phyloP scores from a whole-genome alignment of 371 early-diverging fungal species.

The Rhizomucor pusillus region DNA sequence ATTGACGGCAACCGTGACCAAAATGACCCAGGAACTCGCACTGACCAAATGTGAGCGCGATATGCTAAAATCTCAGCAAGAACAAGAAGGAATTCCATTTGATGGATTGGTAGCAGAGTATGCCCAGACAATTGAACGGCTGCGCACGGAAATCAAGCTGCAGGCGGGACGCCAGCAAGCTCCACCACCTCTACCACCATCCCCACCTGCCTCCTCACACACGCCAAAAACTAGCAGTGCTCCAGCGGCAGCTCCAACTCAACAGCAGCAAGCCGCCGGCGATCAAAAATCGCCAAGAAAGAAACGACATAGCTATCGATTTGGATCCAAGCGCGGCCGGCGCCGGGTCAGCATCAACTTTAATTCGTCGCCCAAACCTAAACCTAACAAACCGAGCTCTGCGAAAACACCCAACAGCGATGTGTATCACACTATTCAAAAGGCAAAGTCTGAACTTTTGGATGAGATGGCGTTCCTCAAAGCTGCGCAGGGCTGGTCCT shows the following conservation, averaged over 20 bases:
- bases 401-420: background rate
- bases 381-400: too few species aligned
- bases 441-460: constrained; percentile 2
- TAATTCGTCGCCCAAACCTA: constrained; percentile 4
- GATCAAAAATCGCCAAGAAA: constrained; percentile 11
- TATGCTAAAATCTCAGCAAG: constrained; percentile 2
- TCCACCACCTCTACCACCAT: background rate
- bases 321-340: constrained; percentile 19
- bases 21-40: constrained; percentile 20
- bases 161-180: background rate
- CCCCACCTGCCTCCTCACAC: background rate
- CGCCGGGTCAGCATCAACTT: constrained; percentile 8
- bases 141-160: constrained; percentile 1
- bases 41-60: constrained; percentile 27
- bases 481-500: too few species aligned
- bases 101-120: constrained; percentile 16
- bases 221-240: constrained; percentile 1
- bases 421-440: constrained; percentile 3
- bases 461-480: constrained; percentile 6
- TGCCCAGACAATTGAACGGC: constrained; percentile 5
- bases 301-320: constrained; percentile 21
- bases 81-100: background rate
- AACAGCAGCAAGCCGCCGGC: background rate
- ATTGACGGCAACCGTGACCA: constrained; percentile 13
- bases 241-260: background rate